Base-by-base conservation (phyloP, 2,329 filamentous ascomycete genomes). In the Pyrenophora graminea region DNA sequence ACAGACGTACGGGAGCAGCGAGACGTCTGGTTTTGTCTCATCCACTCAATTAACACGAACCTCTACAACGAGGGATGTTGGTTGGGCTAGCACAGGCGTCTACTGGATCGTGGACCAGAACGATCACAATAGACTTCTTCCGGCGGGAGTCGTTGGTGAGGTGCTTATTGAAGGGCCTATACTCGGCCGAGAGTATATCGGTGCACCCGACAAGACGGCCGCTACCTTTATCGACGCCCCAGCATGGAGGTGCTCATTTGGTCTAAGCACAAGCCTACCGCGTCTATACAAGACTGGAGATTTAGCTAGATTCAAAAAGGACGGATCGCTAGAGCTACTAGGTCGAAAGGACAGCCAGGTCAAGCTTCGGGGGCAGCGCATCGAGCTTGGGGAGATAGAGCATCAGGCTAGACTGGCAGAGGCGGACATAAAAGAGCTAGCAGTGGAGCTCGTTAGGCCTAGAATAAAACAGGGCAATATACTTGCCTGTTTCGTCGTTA, bases 211-310 rank as follows among this genome's bases (percentile, higher is more conserved):
- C 6, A 59, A 55, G 39, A 67, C 63, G 5, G 48, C 32, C 2
- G 48, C 39, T 2, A 48, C 52, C 0, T 67, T 62, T 38, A 47
- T 66, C 40, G 3, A 12, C 7, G 42, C 53, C 6, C 49, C 52
- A 8, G 15, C 23, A n/a, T 32, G 43, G 13, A 8, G 36, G 38
- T 9, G 27, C 33, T n/a, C 12, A 19, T 23, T 6, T 15, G 25
- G 41, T n/a, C 5, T 27, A 15, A 10, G 3, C 9, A 23, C 21
- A 15, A 15, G 15, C 15, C 15, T 15, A 7, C 7, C 7, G 21
- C 73, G 48, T 67, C 71, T 47, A 66, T 68, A 68, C 48, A 48
- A 51, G 18, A 66, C 65, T 0, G 65, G 65, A 3, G 65, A 67
- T 27, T 38, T 64, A 6, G 58, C 52, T 3, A 30, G 45, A 6